Conservation (phyloP, 129 eudicot species). For the Dittrichia graveolens region DNA sequence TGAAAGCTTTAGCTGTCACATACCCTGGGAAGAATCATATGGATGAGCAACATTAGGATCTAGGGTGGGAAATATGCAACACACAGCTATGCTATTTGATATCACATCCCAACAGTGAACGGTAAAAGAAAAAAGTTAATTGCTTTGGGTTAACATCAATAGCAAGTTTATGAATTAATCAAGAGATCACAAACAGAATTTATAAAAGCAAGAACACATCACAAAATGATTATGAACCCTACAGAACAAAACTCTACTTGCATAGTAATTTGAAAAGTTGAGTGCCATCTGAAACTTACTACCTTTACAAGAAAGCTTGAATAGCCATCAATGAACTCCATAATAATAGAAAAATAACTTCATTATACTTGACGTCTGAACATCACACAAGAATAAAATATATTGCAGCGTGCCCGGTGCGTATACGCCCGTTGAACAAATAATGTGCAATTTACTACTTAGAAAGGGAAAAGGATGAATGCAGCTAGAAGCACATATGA, state of each 20-base stretch:
- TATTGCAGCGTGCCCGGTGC: neutral
- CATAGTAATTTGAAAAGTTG: neutral
- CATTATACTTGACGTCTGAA: neutral
- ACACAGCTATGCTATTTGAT: neutral
- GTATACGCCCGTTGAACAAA: neutral
- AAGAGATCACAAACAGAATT: neutral
- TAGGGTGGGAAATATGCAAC: neutral
- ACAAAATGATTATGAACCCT: neutral
- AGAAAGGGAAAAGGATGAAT: too few species aligned
- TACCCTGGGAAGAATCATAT: conserved; percentile 38
- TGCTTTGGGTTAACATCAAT: neutral
- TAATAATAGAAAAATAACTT: neutral
- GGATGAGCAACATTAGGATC: neutral
- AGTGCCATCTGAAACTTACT: conserved; percentile 3
- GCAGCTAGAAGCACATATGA: too few species aligned
- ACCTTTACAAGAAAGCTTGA: neutral
- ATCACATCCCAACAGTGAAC: neutral
- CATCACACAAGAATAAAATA: conserved; percentile 9
- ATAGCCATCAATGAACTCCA: neutral
- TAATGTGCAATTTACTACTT: neutral
- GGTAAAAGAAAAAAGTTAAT: neutral
- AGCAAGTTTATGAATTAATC: neutral
- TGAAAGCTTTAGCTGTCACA: conserved; percentile 52
- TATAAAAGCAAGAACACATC: too few species aligned
- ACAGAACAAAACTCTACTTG: conserved; percentile 3